These are phyloP conservation scores for Fusarium redolens DNA, from an alignment of 2,329 filamentous ascomycete species.

Conservation along the genomic window DNA sequence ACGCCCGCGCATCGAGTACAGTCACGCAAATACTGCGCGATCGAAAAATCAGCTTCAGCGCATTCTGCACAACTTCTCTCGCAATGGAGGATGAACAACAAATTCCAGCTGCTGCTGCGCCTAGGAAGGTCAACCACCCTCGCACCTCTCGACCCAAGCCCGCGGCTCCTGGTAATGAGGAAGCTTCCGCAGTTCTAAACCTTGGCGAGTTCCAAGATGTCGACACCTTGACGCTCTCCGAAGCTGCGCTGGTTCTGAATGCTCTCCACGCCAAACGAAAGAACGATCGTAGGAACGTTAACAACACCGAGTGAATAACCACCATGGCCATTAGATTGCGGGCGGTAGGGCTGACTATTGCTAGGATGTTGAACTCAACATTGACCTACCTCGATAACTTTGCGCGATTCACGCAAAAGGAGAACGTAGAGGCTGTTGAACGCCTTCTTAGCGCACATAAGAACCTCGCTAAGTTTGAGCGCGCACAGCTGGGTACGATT, in stretches of 20 bases:
- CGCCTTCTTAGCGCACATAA: conserved; percentile 82
- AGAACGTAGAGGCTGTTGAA: conserved; percentile 95
- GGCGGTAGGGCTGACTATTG: conserved; percentile 16
- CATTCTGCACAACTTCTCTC: background rate
- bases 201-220: conserved; percentile 95
- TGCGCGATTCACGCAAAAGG: conserved; percentile 93
- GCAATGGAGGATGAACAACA: conserved; percentile 32
- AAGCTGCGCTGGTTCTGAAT: conserved; percentile 91
- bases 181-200: conserved; percentile 82
- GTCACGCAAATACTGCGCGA: background rate
- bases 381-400: conserved; percentile 94
- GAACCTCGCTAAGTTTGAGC: conserved; percentile 90
- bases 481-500: conserved; percentile 83
- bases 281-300: conserved; percentile 82
- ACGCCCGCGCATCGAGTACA: background rate
- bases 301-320: conserved; percentile 78
- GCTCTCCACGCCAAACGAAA: conserved; percentile 85
- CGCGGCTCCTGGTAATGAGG: conserved; percentile 81
- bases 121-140: conserved; percentile 38
- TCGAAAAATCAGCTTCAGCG: background rate
- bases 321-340: background rate
- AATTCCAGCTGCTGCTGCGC: conserved; percentile 7
- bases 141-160: conserved; percentile 75
- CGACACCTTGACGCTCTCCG: conserved; percentile 90
- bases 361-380: conserved; percentile 84